These are phyloP conservation scores for Raphanus hybrid DNA, from an alignment of 441 rosid genomes.

Conservation along the genomic window DNA sequence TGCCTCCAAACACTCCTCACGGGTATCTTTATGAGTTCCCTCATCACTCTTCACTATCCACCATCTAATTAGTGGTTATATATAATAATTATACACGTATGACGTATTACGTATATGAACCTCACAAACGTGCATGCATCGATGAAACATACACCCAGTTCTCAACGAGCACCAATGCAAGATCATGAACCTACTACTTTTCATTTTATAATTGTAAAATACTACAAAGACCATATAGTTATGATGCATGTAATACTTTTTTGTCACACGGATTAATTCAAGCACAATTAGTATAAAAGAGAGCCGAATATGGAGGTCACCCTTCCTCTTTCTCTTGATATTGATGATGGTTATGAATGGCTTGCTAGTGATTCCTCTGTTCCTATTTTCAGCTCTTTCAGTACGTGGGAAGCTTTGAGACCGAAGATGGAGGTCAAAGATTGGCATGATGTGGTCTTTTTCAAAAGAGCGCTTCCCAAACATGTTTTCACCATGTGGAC, in stretches of 20 bases:
- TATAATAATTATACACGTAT: neutral
- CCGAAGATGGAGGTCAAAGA: no score
- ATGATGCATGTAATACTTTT: neutral
- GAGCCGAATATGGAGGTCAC: no score
- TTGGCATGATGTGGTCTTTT: no score
- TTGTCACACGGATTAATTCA: neutral
- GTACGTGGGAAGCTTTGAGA: no score
- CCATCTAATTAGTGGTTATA: conserved; percentile 24
- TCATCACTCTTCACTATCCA: conserved; percentile 39
- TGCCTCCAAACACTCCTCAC: conserved; percentile 90
- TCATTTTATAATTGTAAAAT: neutral
- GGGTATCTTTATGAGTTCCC: conserved; percentile 50
- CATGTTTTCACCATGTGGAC: no score
- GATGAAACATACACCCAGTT: neutral
- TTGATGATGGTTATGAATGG: no score
- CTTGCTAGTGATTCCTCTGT: no score
- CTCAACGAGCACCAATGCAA: conserved; percentile 4
- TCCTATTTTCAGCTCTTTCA: no score
- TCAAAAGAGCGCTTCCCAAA: no score
- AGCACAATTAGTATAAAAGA: neutral
- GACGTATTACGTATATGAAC: neutral
- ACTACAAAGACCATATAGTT: neutral
- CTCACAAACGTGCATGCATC: conserved; percentile 17
- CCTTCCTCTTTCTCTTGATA: no score
- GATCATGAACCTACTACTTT: neutral